phyloP scores from a whole-genome alignment of 2,329 filamentous ascomycete species.

The Arthrobotrys iridis region DNA sequence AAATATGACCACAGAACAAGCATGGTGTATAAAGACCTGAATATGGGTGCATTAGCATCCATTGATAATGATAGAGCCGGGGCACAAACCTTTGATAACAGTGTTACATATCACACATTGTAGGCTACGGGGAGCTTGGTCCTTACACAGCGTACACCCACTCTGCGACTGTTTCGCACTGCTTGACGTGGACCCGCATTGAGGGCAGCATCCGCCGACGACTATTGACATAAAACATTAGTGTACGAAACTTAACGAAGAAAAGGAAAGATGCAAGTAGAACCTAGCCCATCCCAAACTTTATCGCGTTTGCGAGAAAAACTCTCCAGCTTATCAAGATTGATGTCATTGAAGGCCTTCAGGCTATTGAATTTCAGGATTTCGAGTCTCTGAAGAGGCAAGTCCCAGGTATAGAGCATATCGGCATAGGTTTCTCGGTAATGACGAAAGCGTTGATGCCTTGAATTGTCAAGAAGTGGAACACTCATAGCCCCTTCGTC shows the following conservation, averaged over 20 bases:
- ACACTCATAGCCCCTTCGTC: conserved; percentile 73
- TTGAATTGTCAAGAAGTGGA: conserved; percentile 68
- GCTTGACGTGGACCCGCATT: conserved; percentile 50
- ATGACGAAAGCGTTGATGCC: conserved; percentile 66
- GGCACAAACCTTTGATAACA: conserved; percentile 56
- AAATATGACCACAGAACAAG: conserved; percentile 58
- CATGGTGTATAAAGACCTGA: conserved; percentile 58
- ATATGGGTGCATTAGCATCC: background rate
- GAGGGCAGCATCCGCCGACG: conserved; percentile 37
- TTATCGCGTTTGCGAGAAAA: conserved; percentile 48
- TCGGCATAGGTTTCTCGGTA: conserved; percentile 76
- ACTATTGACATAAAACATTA: conserved; percentile 16
- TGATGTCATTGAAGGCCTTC: conserved; percentile 60
- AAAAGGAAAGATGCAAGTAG: background rate
- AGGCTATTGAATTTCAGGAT: conserved; percentile 76
- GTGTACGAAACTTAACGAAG: background rate
- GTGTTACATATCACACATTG: conserved; percentile 58
- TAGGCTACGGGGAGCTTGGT: conserved; percentile 57
- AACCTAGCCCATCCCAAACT: conserved; percentile 56
- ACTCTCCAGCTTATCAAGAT: conserved; percentile 31
- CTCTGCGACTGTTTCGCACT: conserved; percentile 50
- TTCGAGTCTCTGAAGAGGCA: conserved; percentile 72
- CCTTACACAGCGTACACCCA: conserved; percentile 56
- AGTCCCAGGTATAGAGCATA: conserved; percentile 73
- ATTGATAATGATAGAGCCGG: background rate